Percentiles rank a stretch among this genome's conserved stretches.
These are phyloP conservation scores for Phytophthora syringae DNA, from an alignment of 352 stramenopile genomes.

Conservation along the genomic window DNA sequence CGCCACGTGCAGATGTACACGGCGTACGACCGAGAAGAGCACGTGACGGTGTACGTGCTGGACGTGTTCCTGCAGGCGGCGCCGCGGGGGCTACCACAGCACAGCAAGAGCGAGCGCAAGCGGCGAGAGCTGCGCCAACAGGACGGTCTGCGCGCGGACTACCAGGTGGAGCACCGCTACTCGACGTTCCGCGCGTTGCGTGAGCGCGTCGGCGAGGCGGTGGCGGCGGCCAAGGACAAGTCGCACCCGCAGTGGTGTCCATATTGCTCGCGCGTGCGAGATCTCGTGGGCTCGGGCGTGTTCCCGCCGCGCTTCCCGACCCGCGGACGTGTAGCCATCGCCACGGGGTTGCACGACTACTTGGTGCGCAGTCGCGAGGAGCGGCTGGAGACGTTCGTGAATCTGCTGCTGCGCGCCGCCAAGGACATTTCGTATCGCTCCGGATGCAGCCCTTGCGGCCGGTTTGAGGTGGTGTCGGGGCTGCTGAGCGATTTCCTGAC, in stretches of 20 bases:
- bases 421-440: constrained; percentile 50
- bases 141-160: constrained; percentile 21
- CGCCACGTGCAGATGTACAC: constrained; percentile 48
- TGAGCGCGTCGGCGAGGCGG: constrained; percentile 21
- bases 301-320: constrained; percentile 49
- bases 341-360: constrained; percentile 9
- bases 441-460: constrained; percentile 36
- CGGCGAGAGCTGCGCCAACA: too few species aligned
- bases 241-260: constrained; percentile 50
- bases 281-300: constrained; percentile 29
- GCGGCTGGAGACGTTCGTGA: too few species aligned
- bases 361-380: constrained; percentile 19
- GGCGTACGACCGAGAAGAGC: constrained; percentile 32
- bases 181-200: constrained; percentile 52
- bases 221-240: too few species aligned
- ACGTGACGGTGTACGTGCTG: constrained; percentile 44
- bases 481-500: constrained; percentile 51
- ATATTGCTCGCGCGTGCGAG: constrained; percentile 49
- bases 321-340: constrained; percentile 9
- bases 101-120: too few species aligned
- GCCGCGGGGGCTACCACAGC: constrained; percentile 37
- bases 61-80: constrained; percentile 44
- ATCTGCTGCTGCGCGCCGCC: constrained; percentile 38
- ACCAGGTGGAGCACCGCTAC: constrained; percentile 53
- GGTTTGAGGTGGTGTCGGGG: constrained; percentile 44